Conservation (phyloP, 2,329 filamentous ascomycete species). For the Biscogniauxia sp. region DNA sequence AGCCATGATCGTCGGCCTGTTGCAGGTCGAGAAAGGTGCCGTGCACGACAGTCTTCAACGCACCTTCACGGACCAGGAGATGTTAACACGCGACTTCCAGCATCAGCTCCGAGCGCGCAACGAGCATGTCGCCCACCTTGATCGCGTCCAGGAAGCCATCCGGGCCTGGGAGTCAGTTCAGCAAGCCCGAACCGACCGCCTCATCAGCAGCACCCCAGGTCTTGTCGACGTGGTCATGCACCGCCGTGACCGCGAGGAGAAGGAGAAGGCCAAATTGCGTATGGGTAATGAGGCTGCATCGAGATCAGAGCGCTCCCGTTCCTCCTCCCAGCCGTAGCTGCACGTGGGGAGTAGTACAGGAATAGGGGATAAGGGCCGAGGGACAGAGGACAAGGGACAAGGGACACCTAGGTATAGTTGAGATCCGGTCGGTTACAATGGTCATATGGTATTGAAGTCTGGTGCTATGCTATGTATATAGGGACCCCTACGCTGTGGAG, state of each 20-base stretch:
- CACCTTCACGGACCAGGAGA: conserved; percentile 11
- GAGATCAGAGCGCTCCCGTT: too few relatives aligned
- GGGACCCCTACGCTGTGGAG: too few relatives aligned
- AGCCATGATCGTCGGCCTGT: conserved; percentile 16
- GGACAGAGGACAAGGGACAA: too few relatives aligned
- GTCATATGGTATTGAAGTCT: too few relatives aligned
- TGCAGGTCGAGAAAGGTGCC: conserved; percentile 17
- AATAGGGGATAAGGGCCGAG: too few relatives aligned
- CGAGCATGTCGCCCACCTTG: conserved; percentile 9
- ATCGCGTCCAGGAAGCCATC: conserved; percentile 16
- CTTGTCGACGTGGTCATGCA: conserved; percentile 22
- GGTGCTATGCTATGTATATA: too few relatives aligned
- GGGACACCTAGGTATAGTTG: too few relatives aligned
- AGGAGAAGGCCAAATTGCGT: too few relatives aligned
- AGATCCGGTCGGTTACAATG: too few relatives aligned
- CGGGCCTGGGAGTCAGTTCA: conserved; percentile 19
- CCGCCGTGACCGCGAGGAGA: conserved; percentile 7
- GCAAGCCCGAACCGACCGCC: conserved; percentile 5
- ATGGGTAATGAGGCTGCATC: too few relatives aligned
- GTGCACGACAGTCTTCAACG: conserved; percentile 16
- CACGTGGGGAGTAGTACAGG: too few relatives aligned
- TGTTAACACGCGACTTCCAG: conserved; percentile 11
- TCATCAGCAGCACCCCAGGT: conserved; percentile 5
- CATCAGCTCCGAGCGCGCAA: conserved; percentile 15
- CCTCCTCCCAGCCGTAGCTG: too few relatives aligned